Base-by-base conservation (phyloP, 768 basidiomycete species). In the Tremella fuciformis region DNA sequence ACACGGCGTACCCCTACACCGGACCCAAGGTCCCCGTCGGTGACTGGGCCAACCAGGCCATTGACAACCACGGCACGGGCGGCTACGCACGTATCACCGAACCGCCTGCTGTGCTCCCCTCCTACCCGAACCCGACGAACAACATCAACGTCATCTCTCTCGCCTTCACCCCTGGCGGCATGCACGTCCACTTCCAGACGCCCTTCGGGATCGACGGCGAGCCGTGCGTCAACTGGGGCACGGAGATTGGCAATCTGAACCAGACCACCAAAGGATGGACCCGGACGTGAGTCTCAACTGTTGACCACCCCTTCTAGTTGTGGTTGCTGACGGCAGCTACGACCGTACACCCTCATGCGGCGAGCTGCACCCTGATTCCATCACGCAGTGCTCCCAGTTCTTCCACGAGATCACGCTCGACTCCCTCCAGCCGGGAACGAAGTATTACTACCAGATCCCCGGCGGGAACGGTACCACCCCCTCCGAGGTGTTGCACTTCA, bases 381-480 rank as follows among this genome's bases (percentile, higher is more conserved):
- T 59, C 49, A 65, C 64, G 25, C 64, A 65, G 62, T 65, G 60
- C 55, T 29, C 24, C 40, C 50, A 61, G 40, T 61, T 61, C 60
- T 64, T 61, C 60, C 63, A 64, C 51, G 60, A 63, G 19, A 62
- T 67, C 19, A 42, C 34, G 24, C 18, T 67, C 38, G 11, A 8
- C 6, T 55, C 53, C 19, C 57, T 67, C 13, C n/a, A 61, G 46
- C 40, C 63, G 2, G 66, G 49, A 40, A 64, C 42, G 24, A 52
- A 19, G 4, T 67, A 67, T 54, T 67, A 53, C 44, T 67, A 67
- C 44, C 55, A 62, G 56, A 64, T 67, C 22, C 59, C 55, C 1
- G 66, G 63, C n/a, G 63, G 63, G 19, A 67, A 67, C 53, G 66
- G 66, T 26, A 64, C 66, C 0, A 41, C 63, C 1, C 53, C 59